Conservation (phyloP, 2,329 filamentous ascomycete species). For the Beauveria asiatica region DNA sequence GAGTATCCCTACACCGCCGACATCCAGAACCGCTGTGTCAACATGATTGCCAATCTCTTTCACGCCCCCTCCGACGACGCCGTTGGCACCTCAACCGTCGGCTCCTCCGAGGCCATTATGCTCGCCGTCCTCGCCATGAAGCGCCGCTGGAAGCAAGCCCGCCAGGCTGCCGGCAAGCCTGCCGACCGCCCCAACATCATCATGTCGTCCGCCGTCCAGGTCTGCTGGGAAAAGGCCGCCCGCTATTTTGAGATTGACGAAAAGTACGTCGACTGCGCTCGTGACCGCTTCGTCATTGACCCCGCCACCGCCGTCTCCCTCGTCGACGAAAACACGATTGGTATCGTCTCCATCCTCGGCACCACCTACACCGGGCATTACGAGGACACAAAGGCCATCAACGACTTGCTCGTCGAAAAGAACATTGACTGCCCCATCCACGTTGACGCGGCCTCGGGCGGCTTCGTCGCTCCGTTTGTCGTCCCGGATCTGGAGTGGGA, state of each 20-base stretch:
- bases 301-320: constrained; percentile 51
- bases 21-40: constrained; percentile 86
- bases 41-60: constrained; percentile 86
- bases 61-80: constrained; percentile 64
- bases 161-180: constrained; percentile 74
- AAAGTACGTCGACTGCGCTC: constrained; percentile 61
- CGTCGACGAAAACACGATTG: constrained; percentile 68
- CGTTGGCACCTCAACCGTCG: constrained; percentile 81
- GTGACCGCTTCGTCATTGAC: constrained; percentile 55
- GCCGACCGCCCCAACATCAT: constrained; percentile 78
- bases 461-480: constrained; percentile 89
- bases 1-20: constrained; percentile 75
- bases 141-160: constrained; percentile 83
- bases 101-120: constrained; percentile 85
- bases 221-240: constrained; percentile 91
- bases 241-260: constrained; percentile 92
- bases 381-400: constrained; percentile 86
- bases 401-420: constrained; percentile 71
- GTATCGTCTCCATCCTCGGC: constrained; percentile 84
- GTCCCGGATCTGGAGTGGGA: constrained; percentile 82
- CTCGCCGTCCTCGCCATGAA: constrained; percentile 85
- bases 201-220: constrained; percentile 94
- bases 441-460: constrained; percentile 85
- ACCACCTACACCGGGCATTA: constrained; percentile 96
- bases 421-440: constrained; percentile 79